phyloP scores from a whole-genome alignment of 208 protist genomes.

The Zelonia costaricensis region DNA sequence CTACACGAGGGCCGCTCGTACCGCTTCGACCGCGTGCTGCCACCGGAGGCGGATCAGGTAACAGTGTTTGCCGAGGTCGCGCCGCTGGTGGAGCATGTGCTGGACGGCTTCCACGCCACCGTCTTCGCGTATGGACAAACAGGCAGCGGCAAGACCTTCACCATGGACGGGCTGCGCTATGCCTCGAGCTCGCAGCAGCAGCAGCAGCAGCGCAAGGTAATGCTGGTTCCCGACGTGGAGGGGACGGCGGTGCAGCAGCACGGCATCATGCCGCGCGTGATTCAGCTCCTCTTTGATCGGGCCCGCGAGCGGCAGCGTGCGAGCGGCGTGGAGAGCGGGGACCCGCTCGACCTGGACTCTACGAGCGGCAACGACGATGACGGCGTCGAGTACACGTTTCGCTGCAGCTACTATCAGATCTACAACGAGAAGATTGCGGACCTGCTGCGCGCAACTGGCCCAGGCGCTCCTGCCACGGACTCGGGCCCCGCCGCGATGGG shows the following conservation, averaged over 20 bases:
- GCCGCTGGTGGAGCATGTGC: slow-evolving; percentile 82
- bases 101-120: slow-evolving; percentile 86
- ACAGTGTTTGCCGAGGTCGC: slow-evolving; percentile 65
- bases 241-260: slow-evolving; percentile 48
- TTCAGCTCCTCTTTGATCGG: slow-evolving; percentile 83
- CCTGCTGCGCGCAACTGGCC: slow-evolving; percentile 49
- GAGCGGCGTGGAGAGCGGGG: slow-evolving; percentile 1
- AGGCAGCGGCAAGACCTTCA: slow-evolving; percentile 91
- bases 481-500: too few relatives aligned
- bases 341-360: not conserved
- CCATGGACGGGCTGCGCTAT: slow-evolving; percentile 84
- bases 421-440: slow-evolving; percentile 92
- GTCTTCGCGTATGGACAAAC: slow-evolving; percentile 93
- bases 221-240: slow-evolving; percentile 20
- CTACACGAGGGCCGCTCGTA: slow-evolving; percentile 45
- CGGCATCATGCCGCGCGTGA: slow-evolving; percentile 76
- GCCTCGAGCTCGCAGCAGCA: not conserved
- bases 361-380: slow-evolving; percentile 15
- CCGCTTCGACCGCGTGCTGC: slow-evolving; percentile 79
- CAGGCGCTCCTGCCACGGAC: too few relatives aligned
- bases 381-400: slow-evolving; percentile 59
- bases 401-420: slow-evolving; percentile 90
- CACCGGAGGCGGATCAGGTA: slow-evolving; percentile 44
- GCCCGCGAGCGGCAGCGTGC: slow-evolving; percentile 43
- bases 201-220: slow-evolving; percentile 1